A percentile compares a stretch with the other conserved stretches of the same genome.
These are phyloP conservation scores for Euphrasia confusa DNA, from an alignment of 257 asterid species.

Conservation along the genomic window DNA sequence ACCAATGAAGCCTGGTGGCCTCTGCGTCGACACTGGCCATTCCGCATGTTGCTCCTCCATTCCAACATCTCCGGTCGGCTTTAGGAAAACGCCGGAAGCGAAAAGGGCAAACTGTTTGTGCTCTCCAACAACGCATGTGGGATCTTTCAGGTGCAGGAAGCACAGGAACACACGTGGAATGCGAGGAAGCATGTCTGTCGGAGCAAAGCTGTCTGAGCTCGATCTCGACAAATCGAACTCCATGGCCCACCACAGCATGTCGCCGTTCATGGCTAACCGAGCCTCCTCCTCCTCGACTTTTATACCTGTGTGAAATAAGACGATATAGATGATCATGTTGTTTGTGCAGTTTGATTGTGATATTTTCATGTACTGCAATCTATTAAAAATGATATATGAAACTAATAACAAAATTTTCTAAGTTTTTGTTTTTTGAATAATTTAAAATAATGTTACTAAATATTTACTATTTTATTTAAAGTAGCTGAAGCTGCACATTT, in stretches of 20 bases:
- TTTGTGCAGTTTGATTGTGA: too few relatives aligned
- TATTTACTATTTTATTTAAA: too few relatives aligned
- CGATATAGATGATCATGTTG: too few relatives aligned
- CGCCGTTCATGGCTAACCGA: constrained; percentile 19
- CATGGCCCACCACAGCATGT: constrained; percentile 1
- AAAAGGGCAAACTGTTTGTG: constrained; percentile 53
- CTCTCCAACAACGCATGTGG: constrained; percentile 66
- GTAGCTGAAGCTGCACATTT: too few relatives aligned
- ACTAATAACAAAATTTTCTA: too few relatives aligned
- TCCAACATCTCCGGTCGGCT: constrained; percentile 47
- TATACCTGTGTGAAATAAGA: constrained; percentile 16
- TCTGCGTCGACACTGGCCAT: constrained; percentile 25
- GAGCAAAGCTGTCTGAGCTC: constrained; percentile 47
- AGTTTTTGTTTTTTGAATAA: too few relatives aligned
- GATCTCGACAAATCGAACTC: constrained; percentile 20
- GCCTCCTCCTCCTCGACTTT: constrained; percentile 20
- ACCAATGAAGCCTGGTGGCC: constrained; percentile 29
- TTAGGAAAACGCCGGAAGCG: constrained; percentile 31
- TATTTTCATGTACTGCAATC: too few relatives aligned
- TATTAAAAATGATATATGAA: too few relatives aligned
- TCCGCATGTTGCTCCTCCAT: constrained; percentile 23
- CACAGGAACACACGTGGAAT: constrained; percentile 35
- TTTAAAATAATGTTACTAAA: too few relatives aligned
- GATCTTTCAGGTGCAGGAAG: constrained; percentile 71
- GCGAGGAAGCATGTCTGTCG: constrained; percentile 47